Evolutionary conservation across 2,329 filamentous ascomycete genomes (phyloP).

Genomic region (Venturia pyrina): DNA sequence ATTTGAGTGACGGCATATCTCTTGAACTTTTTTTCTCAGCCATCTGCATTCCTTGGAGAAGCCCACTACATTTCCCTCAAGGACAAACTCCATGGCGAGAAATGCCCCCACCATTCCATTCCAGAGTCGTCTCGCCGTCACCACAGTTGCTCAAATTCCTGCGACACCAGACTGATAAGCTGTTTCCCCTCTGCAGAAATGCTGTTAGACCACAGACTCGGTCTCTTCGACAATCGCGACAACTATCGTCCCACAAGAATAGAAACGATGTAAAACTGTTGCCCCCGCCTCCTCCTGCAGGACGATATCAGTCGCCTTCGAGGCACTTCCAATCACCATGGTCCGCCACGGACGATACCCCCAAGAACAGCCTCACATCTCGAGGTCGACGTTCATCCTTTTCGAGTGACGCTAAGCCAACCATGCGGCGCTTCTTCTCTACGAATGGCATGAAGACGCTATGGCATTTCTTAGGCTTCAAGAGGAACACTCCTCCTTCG

Average conservation of each 20-base stretch:
- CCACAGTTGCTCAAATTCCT: constrained; percentile 8
- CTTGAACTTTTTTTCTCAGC: neutral
- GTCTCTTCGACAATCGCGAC: neutral
- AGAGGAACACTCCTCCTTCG: constrained; percentile 24
- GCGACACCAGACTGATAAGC: constrained; percentile 3
- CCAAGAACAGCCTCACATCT: neutral
- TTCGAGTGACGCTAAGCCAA: neutral
- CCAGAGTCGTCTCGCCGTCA: constrained; percentile 6
- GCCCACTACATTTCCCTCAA: neutral
- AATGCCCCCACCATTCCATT: constrained; percentile 7
- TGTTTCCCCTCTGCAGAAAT: neutral
- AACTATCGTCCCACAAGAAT: neutral
- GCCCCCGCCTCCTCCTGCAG: neutral
- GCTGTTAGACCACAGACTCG: neutral
- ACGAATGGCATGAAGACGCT: constrained; percentile 6
- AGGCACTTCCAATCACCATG: constrained; percentile 5
- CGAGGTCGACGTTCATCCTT: constrained; percentile 1
- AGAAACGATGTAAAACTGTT: constrained; percentile 6
- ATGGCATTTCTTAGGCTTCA: constrained; percentile 9
- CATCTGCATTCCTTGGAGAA: neutral
- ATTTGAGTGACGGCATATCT: neutral
- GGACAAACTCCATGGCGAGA: constrained; percentile 11
- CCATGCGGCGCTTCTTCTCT: constrained; percentile 3
- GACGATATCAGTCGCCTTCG: neutral
- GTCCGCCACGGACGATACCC: neutral